Evolutionary conservation across 2,329 filamentous ascomycete species (phyloP).

Genomic region (Arthrinium phaeospermum): DNA sequence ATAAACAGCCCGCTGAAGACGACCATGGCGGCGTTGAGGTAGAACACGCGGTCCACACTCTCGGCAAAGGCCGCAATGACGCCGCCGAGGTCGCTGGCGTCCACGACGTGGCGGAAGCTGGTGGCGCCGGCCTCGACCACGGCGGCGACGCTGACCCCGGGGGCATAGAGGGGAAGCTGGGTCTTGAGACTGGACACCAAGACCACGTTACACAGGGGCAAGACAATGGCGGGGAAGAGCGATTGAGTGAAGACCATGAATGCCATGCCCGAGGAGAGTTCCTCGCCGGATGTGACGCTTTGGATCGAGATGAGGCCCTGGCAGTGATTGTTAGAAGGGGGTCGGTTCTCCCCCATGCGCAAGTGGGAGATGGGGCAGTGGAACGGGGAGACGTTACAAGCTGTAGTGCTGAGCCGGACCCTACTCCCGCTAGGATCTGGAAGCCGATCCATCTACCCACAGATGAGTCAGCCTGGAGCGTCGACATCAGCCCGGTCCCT

Average conservation of each 20-base stretch:
- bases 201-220: conserved; percentile 56
- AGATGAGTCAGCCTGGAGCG: conserved; percentile 29
- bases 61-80: conserved; percentile 51
- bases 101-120: conserved; percentile 30
- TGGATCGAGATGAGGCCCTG: conserved; percentile 47
- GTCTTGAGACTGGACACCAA: conserved; percentile 54
- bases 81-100: conserved; percentile 36
- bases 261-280: conserved; percentile 34
- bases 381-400: conserved; percentile 18
- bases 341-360: background rate
- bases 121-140: conserved; percentile 46
- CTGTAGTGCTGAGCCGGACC: conserved; percentile 47
- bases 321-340: background rate
- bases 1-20: conserved; percentile 35
- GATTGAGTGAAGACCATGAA: conserved; percentile 49
- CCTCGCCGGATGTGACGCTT: conserved; percentile 39
- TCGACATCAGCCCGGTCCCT: conserved; percentile 45
- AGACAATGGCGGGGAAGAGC: conserved; percentile 53
- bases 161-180: conserved; percentile 42
- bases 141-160: conserved; percentile 38
- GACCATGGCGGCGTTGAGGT: conserved; percentile 50
- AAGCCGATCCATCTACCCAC: conserved; percentile 47
- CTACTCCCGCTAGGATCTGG: conserved; percentile 47
- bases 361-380: background rate
- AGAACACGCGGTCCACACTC: conserved; percentile 49